Evolutionary conservation across 2,329 filamentous ascomycete genomes (phyloP), one percentile per base, ranked within the genome.

Genomic region (Paecilomyces variotii): DNA sequence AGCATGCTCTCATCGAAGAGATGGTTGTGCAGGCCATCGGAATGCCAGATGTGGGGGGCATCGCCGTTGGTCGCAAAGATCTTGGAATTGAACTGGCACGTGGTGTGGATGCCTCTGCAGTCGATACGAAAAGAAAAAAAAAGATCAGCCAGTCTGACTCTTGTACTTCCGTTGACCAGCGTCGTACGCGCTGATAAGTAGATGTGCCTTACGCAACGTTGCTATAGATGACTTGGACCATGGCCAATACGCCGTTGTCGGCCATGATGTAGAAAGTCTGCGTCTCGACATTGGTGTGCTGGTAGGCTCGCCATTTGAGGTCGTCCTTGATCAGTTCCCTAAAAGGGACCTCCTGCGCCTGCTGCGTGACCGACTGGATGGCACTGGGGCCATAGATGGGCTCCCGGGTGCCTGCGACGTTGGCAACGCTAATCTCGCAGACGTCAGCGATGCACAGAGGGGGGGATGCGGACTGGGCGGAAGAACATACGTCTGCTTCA

Each of bases 141-240:
- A 51, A 55, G 53, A 56, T 58, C 55, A 61, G 59, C 54, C 35
- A 34, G 35, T 34, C 30, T 60, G 53, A 52, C 34, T 34, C 12
- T 19, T 45, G 14, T 6, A 32, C 7, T 14, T 45, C n/a, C 39
- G 39, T 39, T 50, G 45, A 34, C 58, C 57, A 49, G 14, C 28
- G 58, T 51, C 14, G 26, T 49, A 50, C 62, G 56, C 58, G 55
- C 49, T 53, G 54, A 57, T n/a, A 45, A 32, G n/a, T 45, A 45
- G 39, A 24, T 45, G 45, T 58, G 28, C 65, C 87, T 76, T 86
- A 97, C 92, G 85, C 88, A 73, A 99, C 89, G 77, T 96, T 97
- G 80, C 90, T 97, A 82, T 97, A 96, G 74, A 99, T 96, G 76
- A 97, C 83, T 81, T 99, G 94, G 61, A 85, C 85, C 75, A 96